Evolutionary conservation across 2,329 filamentous ascomycete species (phyloP).

Genomic region (Alternaria sp.): DNA sequence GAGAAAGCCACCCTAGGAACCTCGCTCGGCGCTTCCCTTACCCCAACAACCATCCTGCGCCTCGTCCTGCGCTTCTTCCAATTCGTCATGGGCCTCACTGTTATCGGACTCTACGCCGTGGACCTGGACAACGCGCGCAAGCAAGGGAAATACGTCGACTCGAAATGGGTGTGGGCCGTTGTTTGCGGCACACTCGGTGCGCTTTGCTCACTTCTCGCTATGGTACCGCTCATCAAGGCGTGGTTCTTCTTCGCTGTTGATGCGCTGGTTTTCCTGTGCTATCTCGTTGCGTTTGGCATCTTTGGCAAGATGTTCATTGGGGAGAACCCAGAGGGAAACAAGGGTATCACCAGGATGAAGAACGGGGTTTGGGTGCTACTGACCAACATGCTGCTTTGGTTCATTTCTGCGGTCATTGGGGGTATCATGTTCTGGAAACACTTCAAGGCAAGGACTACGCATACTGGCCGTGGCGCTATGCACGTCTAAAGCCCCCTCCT

Average conservation of each 20-base stretch:
- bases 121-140: conserved; percentile 46
- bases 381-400: conserved; percentile 76
- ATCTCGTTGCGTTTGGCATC: conserved; percentile 81
- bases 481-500: conserved; percentile 26
- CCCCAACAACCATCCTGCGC: conserved; percentile 51
- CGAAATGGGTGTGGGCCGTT: conserved; percentile 64
- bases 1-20: conserved; percentile 37
- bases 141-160: conserved; percentile 53
- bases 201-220: conserved; percentile 60
- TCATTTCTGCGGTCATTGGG: conserved; percentile 65
- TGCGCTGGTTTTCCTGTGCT: conserved; percentile 73
- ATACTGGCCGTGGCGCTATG: conserved; percentile 24
- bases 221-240: conserved; percentile 63
- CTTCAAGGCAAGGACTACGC: conserved; percentile 37
- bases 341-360: conserved; percentile 77
- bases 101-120: conserved; percentile 71
- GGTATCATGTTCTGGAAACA: conserved; percentile 63
- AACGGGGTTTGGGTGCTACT: conserved; percentile 85
- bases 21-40: conserved; percentile 28
- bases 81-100: conserved; percentile 76
- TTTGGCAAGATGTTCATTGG: conserved; percentile 83
- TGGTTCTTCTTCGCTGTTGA: conserved; percentile 71
- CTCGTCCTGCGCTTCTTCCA: conserved; percentile 74
- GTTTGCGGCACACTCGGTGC: conserved; percentile 34
- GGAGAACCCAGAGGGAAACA: conserved; percentile 68